Evolutionary conservation across 176 grass and related monocot species (phyloP).

Genomic region (Microstegium vimineum): DNA sequence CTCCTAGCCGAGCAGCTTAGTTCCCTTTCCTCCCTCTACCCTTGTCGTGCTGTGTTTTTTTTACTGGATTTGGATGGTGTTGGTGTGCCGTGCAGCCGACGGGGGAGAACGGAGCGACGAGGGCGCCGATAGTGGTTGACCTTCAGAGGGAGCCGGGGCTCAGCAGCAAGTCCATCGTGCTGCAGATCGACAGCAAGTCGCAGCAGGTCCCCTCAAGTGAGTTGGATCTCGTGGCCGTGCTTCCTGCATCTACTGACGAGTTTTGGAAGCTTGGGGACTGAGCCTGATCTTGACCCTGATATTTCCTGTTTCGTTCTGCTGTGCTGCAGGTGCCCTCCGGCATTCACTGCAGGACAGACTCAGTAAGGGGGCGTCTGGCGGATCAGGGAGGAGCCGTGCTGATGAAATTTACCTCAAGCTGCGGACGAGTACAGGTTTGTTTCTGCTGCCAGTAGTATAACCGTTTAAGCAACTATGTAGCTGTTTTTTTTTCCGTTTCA

Average conservation of each 20-base stretch:
- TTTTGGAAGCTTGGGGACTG: not conserved
- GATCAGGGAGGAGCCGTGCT: constrained; percentile 46
- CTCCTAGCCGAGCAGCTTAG: not conserved
- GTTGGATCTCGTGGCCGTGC: constrained; percentile 24
- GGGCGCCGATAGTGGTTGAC: constrained; percentile 81
- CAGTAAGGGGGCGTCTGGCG: constrained; percentile 55
- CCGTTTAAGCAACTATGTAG: not conserved
- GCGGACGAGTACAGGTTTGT: constrained; percentile 80
- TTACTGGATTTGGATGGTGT: constrained; percentile 7
- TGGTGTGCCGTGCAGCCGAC: constrained; percentile 59
- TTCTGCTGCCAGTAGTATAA: not conserved
- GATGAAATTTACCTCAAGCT: constrained; percentile 72
- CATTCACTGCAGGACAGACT: constrained; percentile 90
- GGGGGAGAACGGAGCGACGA: constrained; percentile 93
- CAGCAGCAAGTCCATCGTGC: constrained; percentile 80
- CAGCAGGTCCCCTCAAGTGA: constrained; percentile 92
- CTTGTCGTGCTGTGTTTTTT: not conserved
- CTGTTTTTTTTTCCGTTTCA: not conserved
- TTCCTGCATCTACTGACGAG: not conserved
- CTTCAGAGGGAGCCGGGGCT: constrained; percentile 70
- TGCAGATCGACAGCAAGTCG: constrained; percentile 91
- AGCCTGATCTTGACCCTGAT: not conserved
- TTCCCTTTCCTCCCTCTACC: not conserved
- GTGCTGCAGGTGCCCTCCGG: constrained; percentile 57
- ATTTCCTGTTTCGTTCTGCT: not conserved